Evolutionary conservation across 2,329 filamentous ascomycete species (phyloP), one percentile per base, ranked within the genome.

Genomic region (Colletotrichum gloeosporioides): DNA sequence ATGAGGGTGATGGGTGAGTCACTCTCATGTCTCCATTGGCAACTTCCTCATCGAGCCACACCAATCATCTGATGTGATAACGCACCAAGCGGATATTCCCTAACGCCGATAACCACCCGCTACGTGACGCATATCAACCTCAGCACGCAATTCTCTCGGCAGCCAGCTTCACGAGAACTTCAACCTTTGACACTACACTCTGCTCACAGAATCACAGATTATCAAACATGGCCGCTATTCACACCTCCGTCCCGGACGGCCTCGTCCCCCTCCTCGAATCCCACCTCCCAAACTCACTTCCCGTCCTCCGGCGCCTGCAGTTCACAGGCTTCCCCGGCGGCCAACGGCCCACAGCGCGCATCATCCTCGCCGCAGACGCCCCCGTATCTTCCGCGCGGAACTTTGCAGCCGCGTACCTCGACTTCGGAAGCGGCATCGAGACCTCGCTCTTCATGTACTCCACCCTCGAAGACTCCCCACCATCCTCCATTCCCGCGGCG

Each of bases 391-490:
- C 8, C 44, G n/a, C 44, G 57, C 55, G 32, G 4, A 32, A 71
- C 15, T 92, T 94, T 80, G 88, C 89, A 1, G 90, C 89, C 1
- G 91, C 90, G 1, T 94, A 92, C 80, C 81, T 93, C 8, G 93
- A 95, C 82, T 86, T 92, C 25, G 89, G 89, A 6, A 87, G 87
- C 70, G 87, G 88, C 0, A 91, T 91, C 0, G 92, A 94, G 80
- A 94, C 93, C 0, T 90, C 94, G 77, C 85, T 92, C 34, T 94
- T 91, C 89, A 80, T 94, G 2, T 94, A 92, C 82, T 88, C 87
- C 2, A 89, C 88, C 0, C 80, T 90, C 4, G 89, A 92, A 75
- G 82, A 77, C 2, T 55, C 78, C 29, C 4, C 39, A 5, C 69
- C 72, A 3, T 18, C 53, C 2, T 59, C 78, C 29, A 3, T 39